phyloP scores from a whole-genome alignment of 2,329 filamentous ascomycete genomes.

The Pseudogymnoascus sp. region DNA sequence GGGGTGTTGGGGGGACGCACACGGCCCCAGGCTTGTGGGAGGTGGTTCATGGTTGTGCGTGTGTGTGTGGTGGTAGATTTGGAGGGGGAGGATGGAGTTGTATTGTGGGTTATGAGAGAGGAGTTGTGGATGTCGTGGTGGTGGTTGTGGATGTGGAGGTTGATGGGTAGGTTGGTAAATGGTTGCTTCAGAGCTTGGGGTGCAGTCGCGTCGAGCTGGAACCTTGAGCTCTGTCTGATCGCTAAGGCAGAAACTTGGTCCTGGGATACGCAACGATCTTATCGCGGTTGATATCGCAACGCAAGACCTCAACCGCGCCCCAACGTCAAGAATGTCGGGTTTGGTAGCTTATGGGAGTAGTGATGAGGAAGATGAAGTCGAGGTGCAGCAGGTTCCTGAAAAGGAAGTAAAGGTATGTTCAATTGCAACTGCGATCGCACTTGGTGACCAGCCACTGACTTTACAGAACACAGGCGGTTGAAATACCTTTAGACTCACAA shows the following conservation, averaged over 20 bases:
- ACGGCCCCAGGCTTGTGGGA: constrained; percentile 66
- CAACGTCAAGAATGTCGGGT: constrained; percentile 23
- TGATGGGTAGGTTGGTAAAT: constrained; percentile 1
- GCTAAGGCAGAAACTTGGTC: background rate
- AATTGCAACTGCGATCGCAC: background rate
- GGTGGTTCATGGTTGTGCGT: constrained; percentile 54
- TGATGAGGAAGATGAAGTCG: constrained; percentile 30
- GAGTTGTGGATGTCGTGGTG: background rate
- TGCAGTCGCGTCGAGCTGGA: constrained; percentile 11
- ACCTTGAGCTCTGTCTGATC: constrained; percentile 8
- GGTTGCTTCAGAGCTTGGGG: constrained; percentile 4
- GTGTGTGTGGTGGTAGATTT: constrained; percentile 11
- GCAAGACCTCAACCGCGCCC: background rate
- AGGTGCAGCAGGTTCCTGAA: constrained; percentile 11
- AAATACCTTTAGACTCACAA: background rate
- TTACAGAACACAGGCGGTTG: background rate
- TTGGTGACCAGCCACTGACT: background rate
- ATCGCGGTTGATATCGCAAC: constrained; percentile 1
- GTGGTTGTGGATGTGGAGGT: background rate
- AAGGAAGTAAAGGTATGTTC: constrained; percentile 6
- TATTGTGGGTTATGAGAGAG: constrained; percentile 1
- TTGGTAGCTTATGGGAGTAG: constrained; percentile 35
- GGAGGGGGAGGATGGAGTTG: constrained; percentile 10
- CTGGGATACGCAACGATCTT: background rate
- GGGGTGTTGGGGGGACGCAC: constrained; percentile 39